Evolutionary conservation across 2,329 filamentous ascomycete species (phyloP).

Genomic region (Periconia sp.): DNA sequence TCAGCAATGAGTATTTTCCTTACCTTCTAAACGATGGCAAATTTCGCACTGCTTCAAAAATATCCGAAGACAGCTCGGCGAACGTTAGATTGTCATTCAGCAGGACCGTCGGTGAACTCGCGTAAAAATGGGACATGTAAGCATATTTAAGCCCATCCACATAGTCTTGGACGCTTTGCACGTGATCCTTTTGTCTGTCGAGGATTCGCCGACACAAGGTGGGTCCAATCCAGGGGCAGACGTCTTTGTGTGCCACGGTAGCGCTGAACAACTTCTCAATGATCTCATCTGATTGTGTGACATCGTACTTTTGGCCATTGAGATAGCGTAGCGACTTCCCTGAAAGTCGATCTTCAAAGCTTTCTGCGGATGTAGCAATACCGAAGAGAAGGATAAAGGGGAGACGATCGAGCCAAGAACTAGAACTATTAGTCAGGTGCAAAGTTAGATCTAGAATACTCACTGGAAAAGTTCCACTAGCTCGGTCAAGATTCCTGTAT

Average conservation of each 20-base stretch:
- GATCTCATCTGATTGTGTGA: slow-evolving; percentile 73
- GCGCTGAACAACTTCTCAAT: slow-evolving; percentile 74
- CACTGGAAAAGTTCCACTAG: slow-evolving; percentile 72
- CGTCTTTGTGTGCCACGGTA: slow-evolving; percentile 65
- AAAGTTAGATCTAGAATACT: slow-evolving; percentile 23
- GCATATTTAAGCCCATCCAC: slow-evolving; percentile 75
- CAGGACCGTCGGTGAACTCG: slow-evolving; percentile 74
- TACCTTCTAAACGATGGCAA: slow-evolving; percentile 69
- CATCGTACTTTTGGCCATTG: slow-evolving; percentile 76
- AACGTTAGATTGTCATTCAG: slow-evolving; percentile 48
- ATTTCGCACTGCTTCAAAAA: slow-evolving; percentile 71
- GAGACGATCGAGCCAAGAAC: slow-evolving; percentile 75
- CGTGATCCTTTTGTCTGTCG: slow-evolving; percentile 76
- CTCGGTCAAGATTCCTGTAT: slow-evolving; percentile 73
- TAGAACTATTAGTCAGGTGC: slow-evolving; percentile 33
- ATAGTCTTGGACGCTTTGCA: slow-evolving; percentile 76
- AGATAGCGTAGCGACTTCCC: slow-evolving; percentile 71
- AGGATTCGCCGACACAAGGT: slow-evolving; percentile 67
- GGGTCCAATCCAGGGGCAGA: slow-evolving; percentile 68
- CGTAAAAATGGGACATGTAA: slow-evolving; percentile 87
- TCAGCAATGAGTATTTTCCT: slow-evolving; percentile 1
- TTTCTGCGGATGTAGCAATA: slow-evolving; percentile 80
- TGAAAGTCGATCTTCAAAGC: slow-evolving; percentile 76
- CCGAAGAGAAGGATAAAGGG: slow-evolving; percentile 80
- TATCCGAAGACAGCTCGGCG: slow-evolving; percentile 61